Evolutionary conservation across 257 asterid species (phyloP), one percentile per base, ranked within the genome.

Genomic region (Leonotis leonurus): DNA sequence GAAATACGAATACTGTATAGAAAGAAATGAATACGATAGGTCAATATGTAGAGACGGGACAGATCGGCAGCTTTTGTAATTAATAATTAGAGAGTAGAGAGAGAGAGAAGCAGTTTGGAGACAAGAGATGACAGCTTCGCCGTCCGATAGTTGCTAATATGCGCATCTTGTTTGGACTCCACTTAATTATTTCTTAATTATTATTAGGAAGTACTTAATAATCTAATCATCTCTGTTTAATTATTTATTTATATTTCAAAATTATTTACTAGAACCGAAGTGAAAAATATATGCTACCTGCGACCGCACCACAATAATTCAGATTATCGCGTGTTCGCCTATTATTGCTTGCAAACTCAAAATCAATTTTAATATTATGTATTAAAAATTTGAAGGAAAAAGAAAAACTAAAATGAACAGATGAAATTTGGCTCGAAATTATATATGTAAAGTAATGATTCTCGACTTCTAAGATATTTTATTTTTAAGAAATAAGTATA

Each of bases 71-170:
- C 60, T 60, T 51, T 52, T n/a, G 53, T 21, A 27, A 33, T 39
- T 65, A 39, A 71, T 32, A 52, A 71, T 51, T 43, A 48, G 56
- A 56, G 67, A 64, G 49, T n/a, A 63, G 62, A 56, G 51, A 37
- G 69, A 32, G 53, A 25, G 52, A 46, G 32, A 49, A 65, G 68
- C 72, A 40, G 52, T 58, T 50, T 66, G 73, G 63, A 71, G 68
- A 70, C 69, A 58, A 62, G 27, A 59, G 72, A 30, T 32, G 70
- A 67, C 70, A 66, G 70, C 70, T 17, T 64, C 73, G 64, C 60
- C 70, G 57, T 35, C 56, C 70, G 77, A 48, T 73, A 65, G 66
- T 37, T 53, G 69, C 78, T 74, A 64, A 52, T 16, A 35, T 68
- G 71, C 75, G 68, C 72, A 64, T 62, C 58, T 60, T 44, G 43